Base-by-base conservation (phyloP, 2,329 filamentous ascomycete species). In the Exophiala alcalophila region DNA sequence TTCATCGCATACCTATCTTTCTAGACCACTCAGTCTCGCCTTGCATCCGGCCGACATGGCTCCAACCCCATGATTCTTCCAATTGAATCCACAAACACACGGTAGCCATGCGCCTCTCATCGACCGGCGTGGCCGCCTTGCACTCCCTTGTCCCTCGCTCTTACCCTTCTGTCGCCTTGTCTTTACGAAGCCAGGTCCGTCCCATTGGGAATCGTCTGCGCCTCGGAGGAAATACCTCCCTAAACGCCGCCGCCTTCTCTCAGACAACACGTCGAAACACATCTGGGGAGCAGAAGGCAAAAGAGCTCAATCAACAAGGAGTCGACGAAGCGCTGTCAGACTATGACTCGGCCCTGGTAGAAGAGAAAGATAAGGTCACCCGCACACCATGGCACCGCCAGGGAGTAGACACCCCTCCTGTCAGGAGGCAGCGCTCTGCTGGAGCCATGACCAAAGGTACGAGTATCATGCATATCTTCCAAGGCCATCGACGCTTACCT, bases 381-480 rank as follows among this genome's bases (percentile, higher is more conserved):
- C 69, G 77, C 35, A 73, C 80, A 23, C 82, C 82, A 54, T 85
- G 82, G 82, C 78, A 80, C 51, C 70, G 80, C 11, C 73, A 83
- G 50, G 77, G 79, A 3, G 76, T 75, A 28, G 75, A 80, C 49
- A 56, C 66, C 25, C 71, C 77, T n/a, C 79, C 78, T 4, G 77
- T 80, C 3, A 67, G 68, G 42, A 60, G 70, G 41, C 61, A 71
- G 52, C 62, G 71, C 23, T 69, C 66, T 48, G 73, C 77, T 61
- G 65, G 75, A 49, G 72, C 73, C 9, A 83, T 84, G 79, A 80
- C 77, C 2, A 83, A 82, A 62, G 81, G 79, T 78, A 60, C 34
- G 57, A n/a, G 24, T 32, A 5, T n/a, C 20, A 20, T 28, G 24
- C 19, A 21, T 33, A 23, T 15, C 6, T n/a, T 20, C 4, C 15